Evolutionary conservation across 352 stramenopile genomes (phyloP), one percentile per base, ranked within the genome.

Genomic region (Globisporangium solare): DNA sequence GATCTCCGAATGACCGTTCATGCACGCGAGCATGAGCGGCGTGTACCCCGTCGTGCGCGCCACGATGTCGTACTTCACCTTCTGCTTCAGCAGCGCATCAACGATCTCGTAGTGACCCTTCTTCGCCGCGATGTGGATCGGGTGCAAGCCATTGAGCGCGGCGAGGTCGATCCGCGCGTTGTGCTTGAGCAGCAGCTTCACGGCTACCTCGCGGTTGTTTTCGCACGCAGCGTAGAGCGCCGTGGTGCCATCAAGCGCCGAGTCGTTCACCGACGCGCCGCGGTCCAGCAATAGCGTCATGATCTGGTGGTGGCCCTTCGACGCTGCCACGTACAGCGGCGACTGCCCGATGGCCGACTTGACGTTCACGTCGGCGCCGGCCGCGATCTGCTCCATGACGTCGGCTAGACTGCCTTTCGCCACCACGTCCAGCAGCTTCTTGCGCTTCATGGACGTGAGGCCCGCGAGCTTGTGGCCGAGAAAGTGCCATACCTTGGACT

Each of bases 391-490:
- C 54, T 89, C 79, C 63, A 83, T 71, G 41, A 89, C 77, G 20
- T 88, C 79, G 6, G 64, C 70, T 20, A 84, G 22, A 45, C 71
- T 64, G 47, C 79, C 82, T 27, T 73, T 71, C 14, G 69, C 63
- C 48, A 89, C 76, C 48, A 84, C 71, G 20, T 89, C 81, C 11
- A 88, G 54, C 12, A 92, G 66, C 41, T 79, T 77, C 61, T 84
- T 86, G 60, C 82, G 73, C 53, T 87, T 87, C 59, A 83, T 65
- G 35, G 76, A 74, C 67, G 80, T 86, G 60, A 92, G 82, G 32
- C 74, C 67, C 18, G 81, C 77, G 35, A 92, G 68, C 61, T 85
- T 88, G 67, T 89, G 82, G 39, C 82, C 82, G 5, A 92, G 63
- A 56, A 85, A 92, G 61, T 82, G 58, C 79, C 77, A 92, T n/a